Evolutionary conservation across 768 basidiomycete species (phyloP), one percentile per base, ranked within the genome.

Genomic region (Exidia glandulosa): DNA sequence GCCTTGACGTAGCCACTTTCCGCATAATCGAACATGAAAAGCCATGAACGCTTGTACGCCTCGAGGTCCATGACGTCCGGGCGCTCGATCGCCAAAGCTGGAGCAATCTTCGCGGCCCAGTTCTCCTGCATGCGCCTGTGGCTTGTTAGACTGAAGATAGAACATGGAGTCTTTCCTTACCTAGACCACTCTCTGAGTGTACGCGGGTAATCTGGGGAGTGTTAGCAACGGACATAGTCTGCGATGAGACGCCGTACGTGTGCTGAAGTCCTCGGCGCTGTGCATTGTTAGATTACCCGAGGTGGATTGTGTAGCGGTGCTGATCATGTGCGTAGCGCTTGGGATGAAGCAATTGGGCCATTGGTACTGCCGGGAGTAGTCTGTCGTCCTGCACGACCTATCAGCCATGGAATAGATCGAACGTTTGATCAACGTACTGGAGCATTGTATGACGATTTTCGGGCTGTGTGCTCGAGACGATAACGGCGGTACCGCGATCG

Each of bases 1-100:
- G 86, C 88, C 68, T 86, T 84, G 25, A 83, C 80, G 71, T 88
- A 90, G 23, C 88, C 88, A 59, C 86, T 87, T 47, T 84, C 86
- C 48, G 88, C 88, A 66, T 90, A 90, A 19, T 84, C 87, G 69
- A 88, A 90, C 58, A 88, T 84, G 68, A 89, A 90, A 67, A 85
- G 82, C 88, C 88, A 90, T 73, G 89, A 89, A 60, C 86, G 80
- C 66, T 82, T 85, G 79, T 88, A 88, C n/a, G 79, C 72, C 19
- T 80, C 83, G 64, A 82, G 88, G 64, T 85, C 81, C 27, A 74
- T 69, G 27, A 69, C 67, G 58, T 87, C 81, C 45, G 73, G 41
- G 5, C 41, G 9, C 16, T 45, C 41, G 16, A 45, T 45, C 41
- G 41, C 72, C 32, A 89, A 73, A 9, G 77, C 74, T 5, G 87